Conservation (phyloP, 2,329 filamentous ascomycete species). For the Hirsutella minnesotensis region DNA sequence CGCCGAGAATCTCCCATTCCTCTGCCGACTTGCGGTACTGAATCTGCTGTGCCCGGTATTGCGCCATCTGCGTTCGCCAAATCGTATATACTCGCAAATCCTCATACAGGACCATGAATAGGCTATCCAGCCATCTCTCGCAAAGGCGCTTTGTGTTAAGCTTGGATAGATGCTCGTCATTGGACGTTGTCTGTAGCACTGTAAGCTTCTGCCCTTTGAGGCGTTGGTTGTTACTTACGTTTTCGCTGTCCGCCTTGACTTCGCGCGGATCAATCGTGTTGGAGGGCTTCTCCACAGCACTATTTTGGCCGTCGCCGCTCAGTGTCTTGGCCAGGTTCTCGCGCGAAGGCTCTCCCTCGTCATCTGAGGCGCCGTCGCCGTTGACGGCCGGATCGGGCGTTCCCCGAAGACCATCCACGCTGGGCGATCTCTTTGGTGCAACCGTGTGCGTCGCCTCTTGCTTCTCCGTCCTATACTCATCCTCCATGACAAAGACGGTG, state of each 20-base stretch:
- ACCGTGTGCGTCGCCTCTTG: conserved; percentile 42
- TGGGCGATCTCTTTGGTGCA: conserved; percentile 56
- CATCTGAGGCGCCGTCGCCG: conserved; percentile 14
- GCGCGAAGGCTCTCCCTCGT: background rate
- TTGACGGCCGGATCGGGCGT: conserved; percentile 50
- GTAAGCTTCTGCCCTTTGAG: conserved; percentile 8
- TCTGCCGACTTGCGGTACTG: conserved; percentile 95
- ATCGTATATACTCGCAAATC: conserved; percentile 97
- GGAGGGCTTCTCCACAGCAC: conserved; percentile 61
- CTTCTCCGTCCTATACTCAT: conserved; percentile 89
- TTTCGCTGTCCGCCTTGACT: conserved; percentile 63
- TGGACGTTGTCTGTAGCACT: conserved; percentile 40
- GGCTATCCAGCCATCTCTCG: conserved; percentile 93
- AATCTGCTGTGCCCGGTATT: conserved; percentile 85
- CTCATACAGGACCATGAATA: conserved; percentile 99
- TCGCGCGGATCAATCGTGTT: conserved; percentile 68
- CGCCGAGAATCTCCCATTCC: conserved; percentile 96
- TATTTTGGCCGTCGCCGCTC: conserved; percentile 25
- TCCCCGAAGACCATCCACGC: conserved; percentile 65
- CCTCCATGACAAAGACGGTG: conserved; percentile 98
- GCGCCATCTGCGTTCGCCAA: conserved; percentile 95
- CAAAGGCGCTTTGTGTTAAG: conserved; percentile 96
- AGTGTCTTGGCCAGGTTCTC: conserved; percentile 15
- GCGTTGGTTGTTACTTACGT: conserved; percentile 34
- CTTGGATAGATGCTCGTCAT: conserved; percentile 68